Conservation (phyloP, 495 filamentous ascomycete genomes). For the Usnea hakonensis region DNA sequence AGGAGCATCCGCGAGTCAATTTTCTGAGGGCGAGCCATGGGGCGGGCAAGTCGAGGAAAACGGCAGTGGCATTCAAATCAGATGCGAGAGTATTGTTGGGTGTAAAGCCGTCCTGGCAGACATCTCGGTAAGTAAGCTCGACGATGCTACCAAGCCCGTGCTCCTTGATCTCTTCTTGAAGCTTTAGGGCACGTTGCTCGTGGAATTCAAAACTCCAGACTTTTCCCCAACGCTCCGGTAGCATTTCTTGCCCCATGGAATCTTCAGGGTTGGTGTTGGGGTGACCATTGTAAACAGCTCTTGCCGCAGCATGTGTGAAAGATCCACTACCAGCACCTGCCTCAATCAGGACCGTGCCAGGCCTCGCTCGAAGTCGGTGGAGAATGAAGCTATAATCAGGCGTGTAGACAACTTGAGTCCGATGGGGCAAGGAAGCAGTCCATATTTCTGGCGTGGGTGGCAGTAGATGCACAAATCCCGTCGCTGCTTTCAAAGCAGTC, state of each 20-base stretch:
- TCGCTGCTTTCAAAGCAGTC: constrained; percentile 52
- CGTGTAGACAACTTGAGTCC: constrained; percentile 96
- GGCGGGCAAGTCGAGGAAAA: constrained; percentile 91
- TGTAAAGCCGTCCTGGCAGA: constrained; percentile 80
- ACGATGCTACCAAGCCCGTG: constrained; percentile 70
- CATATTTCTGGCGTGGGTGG: constrained; percentile 89
- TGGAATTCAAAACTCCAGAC: constrained; percentile 96
- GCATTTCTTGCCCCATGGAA: neutral
- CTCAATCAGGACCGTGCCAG: constrained; percentile 77
- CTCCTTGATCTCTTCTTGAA: constrained; percentile 62
- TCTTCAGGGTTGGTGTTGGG: constrained; percentile 29
- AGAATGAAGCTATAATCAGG: constrained; percentile 96
- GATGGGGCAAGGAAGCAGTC: constrained; percentile 83
- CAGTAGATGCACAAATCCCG: constrained; percentile 83
- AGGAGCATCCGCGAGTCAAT: constrained; percentile 51
- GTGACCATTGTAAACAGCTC: constrained; percentile 84
- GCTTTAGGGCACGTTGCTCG: constrained; percentile 60
- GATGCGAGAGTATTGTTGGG: constrained; percentile 33
- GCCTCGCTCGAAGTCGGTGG: constrained; percentile 72
- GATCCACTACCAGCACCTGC: constrained; percentile 91
- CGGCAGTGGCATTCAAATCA: constrained; percentile 61
- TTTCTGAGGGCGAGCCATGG: constrained; percentile 87
- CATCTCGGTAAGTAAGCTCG: constrained; percentile 80
- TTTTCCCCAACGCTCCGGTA: constrained; percentile 41
- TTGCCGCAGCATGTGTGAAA: constrained; percentile 84